Evolutionary conservation across 1,284 basidiomycete species (phyloP), one percentile per base, ranked within the genome.

Genomic region (Phellinidium pouzarii): DNA sequence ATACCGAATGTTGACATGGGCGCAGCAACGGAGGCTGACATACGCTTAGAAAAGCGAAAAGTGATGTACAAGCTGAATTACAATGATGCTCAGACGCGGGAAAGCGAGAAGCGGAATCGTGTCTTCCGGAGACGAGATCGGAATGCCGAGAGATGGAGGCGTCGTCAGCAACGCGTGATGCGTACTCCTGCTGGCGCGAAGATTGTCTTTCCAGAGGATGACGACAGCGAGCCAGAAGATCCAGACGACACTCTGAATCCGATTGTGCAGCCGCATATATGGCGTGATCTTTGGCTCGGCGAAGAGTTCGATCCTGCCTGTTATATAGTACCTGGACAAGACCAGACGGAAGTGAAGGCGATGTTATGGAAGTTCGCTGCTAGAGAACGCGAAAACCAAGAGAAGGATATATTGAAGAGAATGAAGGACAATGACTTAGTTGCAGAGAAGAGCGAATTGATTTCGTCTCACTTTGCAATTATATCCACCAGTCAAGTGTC

Each of bases 41-140:
- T 80, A 26, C 64, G 62, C 14, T 42, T 71, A 52, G 82, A 84
- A 58, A 74, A 79, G 69, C 70, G 78, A 44, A 73, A 74, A 47
- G 73, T 84, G 54, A 75, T 72, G 60, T 78, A 71, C 62, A 70
- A 77, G 58, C 69, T 84, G 4, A 67, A 77, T 58, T 56, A 38
- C 22, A 26, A 19, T 12, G 42, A 52, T 34, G 44, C 50, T 4
- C 4, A 12, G 22, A 8, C 14, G 40, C 11, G 48, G 7, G 54
- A 56, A 17, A 37, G 20, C 2, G 23, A 25, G 11, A 52, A 52
- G 25, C 8, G 50, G 29, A 42, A 14, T 14, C 44, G 54, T 3
- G 40, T 43, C 5, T 26, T 42, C 17, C 20, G 19, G 12, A 23
- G 14, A 26, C 27, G 27, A 14, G 38, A 20, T 11, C 52, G 37